Base-by-base conservation (phyloP, 2,329 filamentous ascomycete species). In the Xylariaceae sp. region DNA sequence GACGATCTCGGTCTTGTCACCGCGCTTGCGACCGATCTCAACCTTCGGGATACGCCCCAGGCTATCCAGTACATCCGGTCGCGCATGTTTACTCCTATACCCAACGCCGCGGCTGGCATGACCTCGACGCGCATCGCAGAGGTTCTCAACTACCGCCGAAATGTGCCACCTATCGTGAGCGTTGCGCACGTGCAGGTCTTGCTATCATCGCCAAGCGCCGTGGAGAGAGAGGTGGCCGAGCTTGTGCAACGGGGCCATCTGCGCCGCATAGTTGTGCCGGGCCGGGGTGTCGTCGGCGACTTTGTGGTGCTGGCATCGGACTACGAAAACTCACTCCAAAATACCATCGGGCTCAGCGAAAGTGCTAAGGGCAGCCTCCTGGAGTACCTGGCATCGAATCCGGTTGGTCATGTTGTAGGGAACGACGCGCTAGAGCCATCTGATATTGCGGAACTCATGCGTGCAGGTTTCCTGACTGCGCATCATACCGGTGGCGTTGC, bases 161-260 rank as follows among this genome's bases (percentile, higher is more conserved):
- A 70, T 13, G 68, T 88, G 37, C 85, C 88, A 9, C 83, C 82
- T 0, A 73, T 89, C 19, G 81, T 87, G 5, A 86, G 83, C 0
- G 68, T 84, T 18, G 79, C 83, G 1, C 87, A 91, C 65, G 67
- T 91, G 6, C 80, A 86, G 57, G 80, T 85, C 1, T 69, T 89
- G 1, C 75, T 87, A 42, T 71, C 70, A 9, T 83, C 80, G 2
- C 81, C 86, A 1, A 88, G 86, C 0, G 75, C 73, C 1, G 82
- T 83, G 1, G 87, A 90, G 68, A 75, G 87, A 43, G 86, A 88
- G 66, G 76, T 87, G 18, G 84, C 80, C 3, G 78, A 83, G 61
- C 74, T 89, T 34, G 69, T 80, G 16, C 72, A 75, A 12, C 74
- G 72, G 10, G 85, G 86, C 0, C 71, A 77, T 4, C 55, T 89